Percentiles rank a stretch among this genome's conserved stretches.
phyloP scores from a whole-genome alignment of 2,329 filamentous ascomycete genomes.

The Parafenestella ontariensis region DNA sequence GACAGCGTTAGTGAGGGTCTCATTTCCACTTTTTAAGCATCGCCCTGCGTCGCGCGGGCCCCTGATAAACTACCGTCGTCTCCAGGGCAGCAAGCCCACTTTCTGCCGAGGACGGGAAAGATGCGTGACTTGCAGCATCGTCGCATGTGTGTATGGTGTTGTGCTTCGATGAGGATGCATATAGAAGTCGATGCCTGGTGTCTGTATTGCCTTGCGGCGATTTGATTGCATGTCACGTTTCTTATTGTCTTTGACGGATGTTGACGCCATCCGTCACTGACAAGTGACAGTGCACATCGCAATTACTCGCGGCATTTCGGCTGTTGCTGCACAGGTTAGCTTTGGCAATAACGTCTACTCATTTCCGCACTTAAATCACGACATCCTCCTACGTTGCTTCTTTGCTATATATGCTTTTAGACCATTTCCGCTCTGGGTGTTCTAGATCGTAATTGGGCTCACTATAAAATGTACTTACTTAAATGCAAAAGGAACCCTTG shows the following conservation, averaged over 20 bases:
- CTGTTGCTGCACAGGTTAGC: slow-evolving; percentile 14
- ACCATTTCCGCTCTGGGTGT: neutral
- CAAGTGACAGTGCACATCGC: slow-evolving; percentile 23
- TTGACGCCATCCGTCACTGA: neutral
- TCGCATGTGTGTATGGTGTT: neutral
- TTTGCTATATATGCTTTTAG: neutral
- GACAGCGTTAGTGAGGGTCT: slow-evolving; percentile 12
- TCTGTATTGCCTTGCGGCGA: neutral
- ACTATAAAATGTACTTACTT: neutral
- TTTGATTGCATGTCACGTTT: neutral
- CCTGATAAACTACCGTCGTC: slow-evolving; percentile 4
- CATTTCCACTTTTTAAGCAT: slow-evolving; percentile 48
- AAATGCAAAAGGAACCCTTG: too few relatives aligned
- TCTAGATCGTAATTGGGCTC: neutral
- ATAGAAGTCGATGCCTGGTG: neutral
- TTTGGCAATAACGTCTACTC: neutral
- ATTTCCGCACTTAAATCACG: slow-evolving; percentile 1
- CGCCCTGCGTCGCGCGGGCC: slow-evolving; percentile 22
- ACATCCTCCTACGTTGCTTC: neutral
- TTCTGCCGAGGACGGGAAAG: slow-evolving; percentile 11
- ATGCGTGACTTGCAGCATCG: slow-evolving; percentile 19
- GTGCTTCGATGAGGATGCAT: neutral
- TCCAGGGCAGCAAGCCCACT: slow-evolving; percentile 18
- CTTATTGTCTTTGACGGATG: neutral
- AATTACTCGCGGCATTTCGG: slow-evolving; percentile 22